A percentile compares a stretch with the other conserved stretches of the same genome.
Conservation (phyloP, 2,329 filamentous ascomycete genomes). For the Botrytis byssoidea region DNA sequence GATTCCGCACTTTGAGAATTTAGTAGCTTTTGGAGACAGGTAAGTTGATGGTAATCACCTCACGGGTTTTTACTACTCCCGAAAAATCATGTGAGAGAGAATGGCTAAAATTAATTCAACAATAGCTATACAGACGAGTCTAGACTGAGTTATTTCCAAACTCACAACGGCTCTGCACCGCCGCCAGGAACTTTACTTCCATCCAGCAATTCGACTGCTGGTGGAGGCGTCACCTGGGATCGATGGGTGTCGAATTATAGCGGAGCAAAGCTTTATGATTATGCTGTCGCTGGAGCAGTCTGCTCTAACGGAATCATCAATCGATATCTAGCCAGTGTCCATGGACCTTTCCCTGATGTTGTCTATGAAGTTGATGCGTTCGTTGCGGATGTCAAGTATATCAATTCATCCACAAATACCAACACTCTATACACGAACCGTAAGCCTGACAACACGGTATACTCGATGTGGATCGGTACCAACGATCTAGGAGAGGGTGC, state of each 20-base stretch:
- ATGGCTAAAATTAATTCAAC: neutral
- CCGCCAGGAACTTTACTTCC: slow-evolving; percentile 55
- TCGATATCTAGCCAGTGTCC: slow-evolving; percentile 51
- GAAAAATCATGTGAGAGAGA: neutral
- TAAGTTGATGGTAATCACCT: slow-evolving; percentile 28
- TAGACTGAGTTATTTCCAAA: slow-evolving; percentile 61
- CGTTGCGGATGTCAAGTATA: slow-evolving; percentile 47
- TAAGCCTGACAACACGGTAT: slow-evolving; percentile 61
- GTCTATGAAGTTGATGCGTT: slow-evolving; percentile 60
- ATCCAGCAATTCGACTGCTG: slow-evolving; percentile 52
- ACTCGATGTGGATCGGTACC: slow-evolving; percentile 77
- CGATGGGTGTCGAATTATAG: slow-evolving; percentile 62
- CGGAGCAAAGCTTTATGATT: slow-evolving; percentile 59
- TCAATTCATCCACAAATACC: slow-evolving; percentile 36
- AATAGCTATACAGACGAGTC: slow-evolving; percentile 68
- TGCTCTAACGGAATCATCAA: slow-evolving; percentile 68
- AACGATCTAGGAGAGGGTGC: slow-evolving; percentile 70
- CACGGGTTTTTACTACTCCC: neutral
- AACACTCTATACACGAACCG: slow-evolving; percentile 46
- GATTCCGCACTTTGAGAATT: slow-evolving; percentile 54
- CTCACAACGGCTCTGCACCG: slow-evolving; percentile 57
- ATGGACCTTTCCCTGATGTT: slow-evolving; percentile 59
- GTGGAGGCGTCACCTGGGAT: slow-evolving; percentile 68
- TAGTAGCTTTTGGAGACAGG: slow-evolving; percentile 72
- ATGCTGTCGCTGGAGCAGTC: slow-evolving; percentile 70